These are phyloP conservation scores for Blastobotrys proliferans DNA, from an alignment of 1,139 yeast species.

Conservation along the genomic window DNA sequence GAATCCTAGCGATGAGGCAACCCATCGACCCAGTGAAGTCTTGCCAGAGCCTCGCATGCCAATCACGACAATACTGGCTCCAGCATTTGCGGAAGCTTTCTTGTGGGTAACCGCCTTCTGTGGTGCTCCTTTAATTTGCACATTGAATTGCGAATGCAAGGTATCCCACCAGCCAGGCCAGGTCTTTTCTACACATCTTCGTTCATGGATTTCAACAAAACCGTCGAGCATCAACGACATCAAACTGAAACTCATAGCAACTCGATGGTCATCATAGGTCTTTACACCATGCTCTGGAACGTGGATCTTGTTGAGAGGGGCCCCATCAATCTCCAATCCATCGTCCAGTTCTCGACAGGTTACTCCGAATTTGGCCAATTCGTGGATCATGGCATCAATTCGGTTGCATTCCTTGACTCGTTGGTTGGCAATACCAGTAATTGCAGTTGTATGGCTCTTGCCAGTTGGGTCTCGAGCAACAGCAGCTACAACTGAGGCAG, in stretches of 20 bases:
- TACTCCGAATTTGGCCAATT: conserved; percentile 88
- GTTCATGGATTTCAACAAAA: conserved; percentile 69
- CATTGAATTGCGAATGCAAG: conserved; percentile 64
- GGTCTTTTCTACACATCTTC: conserved; percentile 92
- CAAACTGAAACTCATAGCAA: conserved; percentile 94
- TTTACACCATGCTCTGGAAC: conserved; percentile 52
- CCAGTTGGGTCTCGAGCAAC: conserved; percentile 51
- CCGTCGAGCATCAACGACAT: conserved; percentile 57
- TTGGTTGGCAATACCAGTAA: conserved; percentile 95
- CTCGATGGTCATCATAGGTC: conserved; percentile 94
- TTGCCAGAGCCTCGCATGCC: conserved; percentile 99
- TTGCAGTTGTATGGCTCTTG: conserved; percentile 52
- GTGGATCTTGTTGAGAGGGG: conserved; percentile 37
- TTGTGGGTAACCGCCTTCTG: conserved; percentile 3
- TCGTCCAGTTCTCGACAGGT: conserved; percentile 79
- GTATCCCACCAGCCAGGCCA: conserved; percentile 99
- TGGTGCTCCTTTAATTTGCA: conserved; percentile 56
- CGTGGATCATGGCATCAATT: conserved; percentile 89
- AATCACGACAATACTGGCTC: conserved; percentile 69
- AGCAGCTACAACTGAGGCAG: conserved; percentile 97
- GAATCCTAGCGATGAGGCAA: conserved; percentile 68
- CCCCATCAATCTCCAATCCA: conserved; percentile 83
- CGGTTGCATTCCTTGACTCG: conserved; percentile 97
- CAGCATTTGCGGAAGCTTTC: conserved; percentile 32
- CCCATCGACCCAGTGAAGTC: conserved; percentile 78